Conservation (phyloP, 148 eudicot genomes). For the Beta vulgaris region DNA sequence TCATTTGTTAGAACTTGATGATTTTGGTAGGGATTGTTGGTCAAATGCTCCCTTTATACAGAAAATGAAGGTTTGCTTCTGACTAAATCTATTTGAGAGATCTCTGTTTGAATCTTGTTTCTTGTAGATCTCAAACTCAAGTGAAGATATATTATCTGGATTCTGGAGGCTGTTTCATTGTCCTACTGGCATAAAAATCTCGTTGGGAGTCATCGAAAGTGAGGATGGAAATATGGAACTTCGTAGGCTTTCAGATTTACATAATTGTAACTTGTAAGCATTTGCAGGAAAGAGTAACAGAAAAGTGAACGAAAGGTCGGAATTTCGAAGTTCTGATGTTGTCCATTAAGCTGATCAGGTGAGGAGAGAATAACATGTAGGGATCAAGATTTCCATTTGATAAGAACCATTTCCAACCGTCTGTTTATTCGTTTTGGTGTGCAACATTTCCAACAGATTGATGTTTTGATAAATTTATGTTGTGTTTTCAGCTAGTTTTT, state of each 20-base stretch:
- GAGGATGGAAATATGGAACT: background rate
- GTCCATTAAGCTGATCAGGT: no score
- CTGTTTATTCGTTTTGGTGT: no score
- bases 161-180: background rate
- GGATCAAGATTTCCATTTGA: no score
- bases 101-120: constrained; percentile 1
- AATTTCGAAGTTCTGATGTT: no score
- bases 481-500: no score
- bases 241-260: background rate
- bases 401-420: no score
- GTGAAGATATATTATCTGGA: background rate
- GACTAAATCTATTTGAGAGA: constrained; percentile 9
- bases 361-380: background rate
- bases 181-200: background rate
- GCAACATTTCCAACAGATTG: no score
- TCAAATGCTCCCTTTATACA: background rate
- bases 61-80: background rate
- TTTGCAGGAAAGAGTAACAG: no score
- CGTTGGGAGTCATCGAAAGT: background rate
- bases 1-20: background rate
- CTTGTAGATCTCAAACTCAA: constrained; percentile 17
- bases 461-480: no score
- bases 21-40: background rate
- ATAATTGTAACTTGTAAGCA: no score
- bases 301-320: background rate